These are phyloP conservation scores for Amylocystis lapponica DNA, from an alignment of 768 basidiomycete genomes.

Conservation along the genomic window DNA sequence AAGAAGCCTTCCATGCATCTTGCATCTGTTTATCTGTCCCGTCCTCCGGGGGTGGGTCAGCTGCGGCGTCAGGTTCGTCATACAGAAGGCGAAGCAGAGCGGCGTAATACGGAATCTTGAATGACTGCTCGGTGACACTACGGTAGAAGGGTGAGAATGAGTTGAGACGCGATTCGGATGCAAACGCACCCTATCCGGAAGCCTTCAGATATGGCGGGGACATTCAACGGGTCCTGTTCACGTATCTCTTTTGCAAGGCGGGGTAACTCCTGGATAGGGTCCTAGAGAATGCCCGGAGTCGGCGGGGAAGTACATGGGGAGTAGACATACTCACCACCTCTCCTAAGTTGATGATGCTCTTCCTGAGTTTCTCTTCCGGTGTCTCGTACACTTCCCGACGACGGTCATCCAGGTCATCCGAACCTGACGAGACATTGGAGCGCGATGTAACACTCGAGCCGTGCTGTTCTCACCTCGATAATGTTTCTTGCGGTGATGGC, in stretches of 20 bases:
- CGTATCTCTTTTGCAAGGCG: slow-evolving; percentile 61
- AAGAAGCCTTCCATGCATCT: too few relatives aligned
- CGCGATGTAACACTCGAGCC: neutral
- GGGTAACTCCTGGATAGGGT: slow-evolving; percentile 63
- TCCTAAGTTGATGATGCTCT: slow-evolving; percentile 64
- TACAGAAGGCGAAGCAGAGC: slow-evolving; percentile 69
- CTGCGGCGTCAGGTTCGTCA: slow-evolving; percentile 34
- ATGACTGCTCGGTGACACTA: slow-evolving; percentile 89
- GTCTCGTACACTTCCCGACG: slow-evolving; percentile 61
- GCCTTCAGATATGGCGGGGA: slow-evolving; percentile 66
- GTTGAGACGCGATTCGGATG: neutral
- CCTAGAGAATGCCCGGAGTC: slow-evolving; percentile 40
- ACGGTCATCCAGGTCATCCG: slow-evolving; percentile 64
- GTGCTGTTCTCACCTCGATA: slow-evolving; percentile 18
- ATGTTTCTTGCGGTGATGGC: slow-evolving; percentile 14
- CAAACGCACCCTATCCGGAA: slow-evolving; percentile 61
- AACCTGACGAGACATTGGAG: slow-evolving; percentile 3
- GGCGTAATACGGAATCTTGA: slow-evolving; percentile 88
- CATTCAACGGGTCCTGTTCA: slow-evolving; percentile 49
- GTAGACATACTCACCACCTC: slow-evolving; percentile 61
- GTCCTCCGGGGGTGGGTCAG: slow-evolving; percentile 21
- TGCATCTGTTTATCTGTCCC: too few relatives aligned
- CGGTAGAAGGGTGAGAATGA: slow-evolving; percentile 6
- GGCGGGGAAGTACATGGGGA: neutral
- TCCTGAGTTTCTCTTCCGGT: slow-evolving; percentile 67